Base-by-base conservation (phyloP, 148 eudicot genomes). In the Euryodendron excelsum region DNA sequence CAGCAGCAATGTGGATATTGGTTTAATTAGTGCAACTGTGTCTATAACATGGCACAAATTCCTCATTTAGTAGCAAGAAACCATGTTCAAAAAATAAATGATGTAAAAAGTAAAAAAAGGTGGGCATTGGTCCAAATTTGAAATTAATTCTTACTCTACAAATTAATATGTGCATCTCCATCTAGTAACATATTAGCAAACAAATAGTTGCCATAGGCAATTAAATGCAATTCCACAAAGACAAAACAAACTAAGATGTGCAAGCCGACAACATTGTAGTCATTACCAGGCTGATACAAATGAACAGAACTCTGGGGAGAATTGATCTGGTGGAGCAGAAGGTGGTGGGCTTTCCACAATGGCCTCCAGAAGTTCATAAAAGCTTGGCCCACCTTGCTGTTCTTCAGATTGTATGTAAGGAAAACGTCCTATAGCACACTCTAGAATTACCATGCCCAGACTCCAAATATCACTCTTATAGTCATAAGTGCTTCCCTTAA, bases 401-500 rank as follows among this genome's bases (percentile, higher is more conserved):
- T 91, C 97, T 83, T 94, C 98, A 41, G 94, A 88, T 60, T 88
- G 88, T 61, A 93, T 86, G 77, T 92, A 94, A 67, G 98, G 98
- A 78, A 92, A 94, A 64, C 97, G 97, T 44, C 98, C 98, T 34
- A 94, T 92, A 65, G 97, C 97, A 87, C 98, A 94, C 84, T 94
- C 97, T 73, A 94, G 87, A 80, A 94, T 87, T 78, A 94, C 97
- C 85, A 94, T 72, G 50, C 97, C 98, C 89, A 94, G 74, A 78
- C 98, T 94, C 98, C 98, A 94, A 36, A 94, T 90, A 80, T 94
- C 98, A 72, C 98, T 86, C 83, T 94, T 92, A 79, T 88, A 89
- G 84, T 92, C 98, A 73, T 94, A 94, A 28, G 94, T 85, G 78
- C 92, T 89, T 48, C 98, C 98, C 59, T 95, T 89, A 31, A 94